Evolutionary conservation across 371 early-diverging fungal genomes (phyloP), one percentile per base, ranked within the genome.

Genomic region (Mortierella sp.): DNA sequence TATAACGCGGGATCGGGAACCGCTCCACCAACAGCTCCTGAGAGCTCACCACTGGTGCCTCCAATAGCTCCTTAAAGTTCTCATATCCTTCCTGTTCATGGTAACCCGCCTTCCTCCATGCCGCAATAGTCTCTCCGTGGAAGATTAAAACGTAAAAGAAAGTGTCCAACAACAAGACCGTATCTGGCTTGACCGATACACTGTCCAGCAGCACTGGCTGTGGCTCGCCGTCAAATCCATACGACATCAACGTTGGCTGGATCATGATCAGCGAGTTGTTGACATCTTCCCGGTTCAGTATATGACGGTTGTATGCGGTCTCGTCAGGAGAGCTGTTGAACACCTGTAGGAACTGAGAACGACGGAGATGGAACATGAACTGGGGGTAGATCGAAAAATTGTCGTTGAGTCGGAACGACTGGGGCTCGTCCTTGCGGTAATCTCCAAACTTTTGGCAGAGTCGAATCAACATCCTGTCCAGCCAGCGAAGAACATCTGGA

Each of bases 301-400:
- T 94, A 87, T 99, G 98, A 43, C 98, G 94, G 88, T 99, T 99
- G 88, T 98, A 99, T 0, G 99, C 98, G 4, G 99, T 98, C 83
- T 99, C 99, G 88, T 99, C 99, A 16, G 99, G 99, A 71, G 97
- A 97, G 89, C 98, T 99, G 86, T 99, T 99, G 88, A 99, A 99
- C 32, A 99, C 99, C 88, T 99, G 99, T 84, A 99, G 91, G 90
- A 99, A 99, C 88, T 99, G 99, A 80, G 96, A 95, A 70, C 99
- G 93, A 77, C 99, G 93, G 80, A 99, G 91, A 84, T 99, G 99
- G 95, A 99, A 99, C 99, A 99, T 99, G 88, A 99, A 99, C 90
- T 99, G 99, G 38, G 99, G 99, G 89, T 99, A 99, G 85, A 99
- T 99, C 3, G 97, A 95, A 88, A 99, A 99, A 89, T 97, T 97